These are phyloP conservation scores for Elaeagnus macrophylla DNA, from an alignment of 306 rosid genomes.

Conservation along the genomic window DNA sequence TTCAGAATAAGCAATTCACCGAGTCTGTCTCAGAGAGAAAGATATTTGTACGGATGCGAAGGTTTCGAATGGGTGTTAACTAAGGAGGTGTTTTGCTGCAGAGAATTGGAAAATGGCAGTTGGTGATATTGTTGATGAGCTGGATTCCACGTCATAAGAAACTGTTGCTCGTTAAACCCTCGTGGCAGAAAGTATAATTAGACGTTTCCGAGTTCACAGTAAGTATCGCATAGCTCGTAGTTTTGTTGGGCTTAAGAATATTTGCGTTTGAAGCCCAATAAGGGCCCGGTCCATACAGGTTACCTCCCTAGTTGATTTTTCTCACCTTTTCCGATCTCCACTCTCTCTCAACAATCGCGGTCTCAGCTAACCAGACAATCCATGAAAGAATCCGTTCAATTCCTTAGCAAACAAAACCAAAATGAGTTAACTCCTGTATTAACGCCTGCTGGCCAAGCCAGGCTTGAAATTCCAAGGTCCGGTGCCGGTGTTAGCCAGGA, in stretches of 20 bases:
- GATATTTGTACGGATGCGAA: slow-evolving; percentile 8
- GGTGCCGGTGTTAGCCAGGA: slow-evolving; percentile 83
- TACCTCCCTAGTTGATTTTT: background rate
- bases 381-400: slow-evolving; percentile 43
- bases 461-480: slow-evolving; percentile 69
- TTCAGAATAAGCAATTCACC: slow-evolving; percentile 2
- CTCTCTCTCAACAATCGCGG: slow-evolving; percentile 43
- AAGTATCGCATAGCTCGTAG: background rate
- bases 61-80: slow-evolving; percentile 11
- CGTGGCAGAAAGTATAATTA: background rate
- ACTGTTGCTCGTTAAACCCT: slow-evolving; percentile 8
- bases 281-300: background rate
- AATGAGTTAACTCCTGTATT: too few species aligned
- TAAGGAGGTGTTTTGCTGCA: background rate
- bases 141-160: slow-evolving; percentile 18
- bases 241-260: background rate
- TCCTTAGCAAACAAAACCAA: slow-evolving; percentile 24
- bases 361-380: slow-evolving; percentile 19
- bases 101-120: background rate
- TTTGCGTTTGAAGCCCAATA: background rate
- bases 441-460: too few species aligned
- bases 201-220: background rate
- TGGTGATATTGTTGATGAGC: background rate
- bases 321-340: background rate
- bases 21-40: slow-evolving; percentile 18